Conservation (phyloP, 371 early-diverging fungal species). For the Funneliformis caledonium region DNA sequence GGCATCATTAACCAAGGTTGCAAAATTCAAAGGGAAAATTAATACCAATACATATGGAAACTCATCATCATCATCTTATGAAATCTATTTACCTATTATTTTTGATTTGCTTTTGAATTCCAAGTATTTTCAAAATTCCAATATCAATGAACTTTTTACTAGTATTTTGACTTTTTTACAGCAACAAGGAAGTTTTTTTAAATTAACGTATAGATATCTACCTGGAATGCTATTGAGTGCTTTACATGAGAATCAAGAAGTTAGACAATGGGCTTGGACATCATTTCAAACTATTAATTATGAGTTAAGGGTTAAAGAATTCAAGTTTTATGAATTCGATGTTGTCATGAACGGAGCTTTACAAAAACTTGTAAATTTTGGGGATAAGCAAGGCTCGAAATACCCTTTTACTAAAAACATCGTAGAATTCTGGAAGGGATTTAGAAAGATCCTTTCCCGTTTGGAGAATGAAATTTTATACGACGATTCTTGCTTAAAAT, state of each 20-base stretch:
- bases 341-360: neutral
- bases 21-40: neutral
- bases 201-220: neutral
- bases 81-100: neutral
- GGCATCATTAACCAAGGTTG: neutral
- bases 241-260: constrained; percentile 1
- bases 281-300: neutral
- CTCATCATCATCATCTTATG: neutral
- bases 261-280: neutral
- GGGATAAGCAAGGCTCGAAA: neutral
- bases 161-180: neutral
- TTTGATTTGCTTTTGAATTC: neutral
- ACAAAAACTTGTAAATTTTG: neutral
- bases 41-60: neutral
- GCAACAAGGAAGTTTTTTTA: neutral
- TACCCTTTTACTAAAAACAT: constrained; percentile 17
- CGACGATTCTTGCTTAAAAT: neutral
- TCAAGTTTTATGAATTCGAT: neutral
- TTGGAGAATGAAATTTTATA: neutral
- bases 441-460: neutral
- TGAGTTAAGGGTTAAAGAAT: neutral
- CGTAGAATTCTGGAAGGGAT: neutral
- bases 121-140: neutral
- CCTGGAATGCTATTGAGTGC: neutral
- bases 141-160: neutral